Evolutionary conservation across 2,329 filamentous ascomycete species (phyloP).

Genomic region (Beauveria sp.): DNA sequence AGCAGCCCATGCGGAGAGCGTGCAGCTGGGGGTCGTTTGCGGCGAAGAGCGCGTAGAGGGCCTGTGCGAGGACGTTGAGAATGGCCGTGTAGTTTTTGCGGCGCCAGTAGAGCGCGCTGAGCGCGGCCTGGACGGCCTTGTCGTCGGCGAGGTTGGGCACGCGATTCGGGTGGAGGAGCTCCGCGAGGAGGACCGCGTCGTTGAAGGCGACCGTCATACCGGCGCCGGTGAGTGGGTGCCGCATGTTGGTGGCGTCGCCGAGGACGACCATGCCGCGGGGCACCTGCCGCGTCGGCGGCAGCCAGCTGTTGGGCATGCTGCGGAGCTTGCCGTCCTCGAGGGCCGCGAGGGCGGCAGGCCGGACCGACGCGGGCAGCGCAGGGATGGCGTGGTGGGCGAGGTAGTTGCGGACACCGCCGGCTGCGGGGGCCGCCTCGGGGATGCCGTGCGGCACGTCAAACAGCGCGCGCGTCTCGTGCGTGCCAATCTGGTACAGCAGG

Average conservation of each 20-base stretch:
- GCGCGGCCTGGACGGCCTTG: conserved; percentile 55
- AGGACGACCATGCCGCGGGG: conserved; percentile 65
- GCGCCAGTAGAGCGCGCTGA: conserved; percentile 76
- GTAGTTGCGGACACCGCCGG: conserved; percentile 80
- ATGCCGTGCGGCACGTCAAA: conserved; percentile 78
- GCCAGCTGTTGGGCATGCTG: conserved; percentile 93
- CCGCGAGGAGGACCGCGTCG: conserved; percentile 72
- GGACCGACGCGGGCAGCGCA: conserved; percentile 62
- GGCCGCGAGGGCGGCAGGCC: conserved; percentile 66
- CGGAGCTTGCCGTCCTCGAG: conserved; percentile 67
- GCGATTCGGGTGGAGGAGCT: conserved; percentile 61
- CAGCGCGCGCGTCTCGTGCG: conserved; percentile 83
- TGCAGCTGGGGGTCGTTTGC: conserved; percentile 71
- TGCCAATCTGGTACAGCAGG: conserved; percentile 93
- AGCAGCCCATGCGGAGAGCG: conserved; percentile 82
- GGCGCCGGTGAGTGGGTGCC: conserved; percentile 93
- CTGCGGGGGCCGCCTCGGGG: conserved; percentile 62
- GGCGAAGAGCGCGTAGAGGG: conserved; percentile 85
- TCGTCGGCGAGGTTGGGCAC: conserved; percentile 66
- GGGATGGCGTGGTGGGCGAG: conserved; percentile 74
- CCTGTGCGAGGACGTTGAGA: conserved; percentile 96
- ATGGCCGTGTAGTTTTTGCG: conserved; percentile 77
- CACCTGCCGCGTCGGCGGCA: conserved; percentile 62
- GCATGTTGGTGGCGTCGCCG: conserved; percentile 97
- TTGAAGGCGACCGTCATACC: conserved; percentile 98